Evolutionary conservation across 352 stramenopile species (phyloP), one percentile per base, ranked within the genome.

Genomic region (Aphanomyces astaci): DNA sequence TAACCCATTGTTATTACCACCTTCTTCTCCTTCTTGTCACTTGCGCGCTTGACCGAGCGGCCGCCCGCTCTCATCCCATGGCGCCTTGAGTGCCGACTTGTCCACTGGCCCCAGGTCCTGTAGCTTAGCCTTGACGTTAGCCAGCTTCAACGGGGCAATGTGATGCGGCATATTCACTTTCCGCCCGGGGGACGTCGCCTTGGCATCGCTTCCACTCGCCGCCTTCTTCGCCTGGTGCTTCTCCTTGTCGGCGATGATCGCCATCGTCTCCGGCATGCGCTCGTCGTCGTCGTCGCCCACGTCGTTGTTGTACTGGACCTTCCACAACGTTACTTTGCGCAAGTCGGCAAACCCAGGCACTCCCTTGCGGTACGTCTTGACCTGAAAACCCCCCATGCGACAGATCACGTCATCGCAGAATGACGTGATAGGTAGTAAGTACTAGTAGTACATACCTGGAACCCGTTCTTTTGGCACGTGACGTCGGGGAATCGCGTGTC

Each of bases 401-500:
- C n/a, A n/a, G n/a, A n/a, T 39, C 1, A 4, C 31, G 31, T 24
- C 11, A 10, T 59, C 28, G 28, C 19, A 2, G 3, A 4, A 59
- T 7, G n/a, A n/a, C n/a, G n/a, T 19, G n/a, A n/a, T 49, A 49
- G 40, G n/a, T n/a, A 49, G n/a, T 19, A 49, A 49, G 13, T 13
- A 89, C n/a, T n/a, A n/a, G n/a, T n/a, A n/a, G n/a, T n/a, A n/a
- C 81, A n/a, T n/a, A 92, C 80, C 67, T 95, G 84, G 40, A 93
- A 66, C 1, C 86, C 84, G 45, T 93, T 82, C 46, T 89, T 95
- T 64, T 90, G 82, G 71, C 89, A 89, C 19, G 81, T 89, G n/a
- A 98, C 84, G 71, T 98, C 90, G 5, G 93, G 94, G 67, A 98
- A 98, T 43, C 84, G 91, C 15, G 84, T 97, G 78, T 98, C 93